Percentiles rank a stretch among this genome's conserved stretches.
Evolutionary conservation across 306 rosid species (phyloP).

Genomic region (Sindora glabra): DNA sequence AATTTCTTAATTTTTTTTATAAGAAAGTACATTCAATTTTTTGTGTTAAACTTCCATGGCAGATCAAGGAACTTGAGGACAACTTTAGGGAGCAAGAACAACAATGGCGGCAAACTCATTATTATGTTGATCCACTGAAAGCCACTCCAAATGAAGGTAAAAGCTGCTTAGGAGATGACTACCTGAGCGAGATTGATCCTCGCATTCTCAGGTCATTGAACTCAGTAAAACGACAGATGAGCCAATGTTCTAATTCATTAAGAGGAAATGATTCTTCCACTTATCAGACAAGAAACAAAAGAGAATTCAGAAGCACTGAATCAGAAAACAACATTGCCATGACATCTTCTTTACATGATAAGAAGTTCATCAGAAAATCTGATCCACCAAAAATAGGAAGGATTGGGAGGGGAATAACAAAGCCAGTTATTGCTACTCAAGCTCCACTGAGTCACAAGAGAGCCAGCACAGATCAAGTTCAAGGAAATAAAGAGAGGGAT

Average conservation of each 20-base stretch:
- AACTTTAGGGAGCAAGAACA: slow-evolving; percentile 49
- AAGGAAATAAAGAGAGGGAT: slow-evolving; percentile 60
- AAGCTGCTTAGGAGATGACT: slow-evolving; percentile 29
- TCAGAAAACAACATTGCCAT: slow-evolving; percentile 40
- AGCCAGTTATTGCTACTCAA: slow-evolving; percentile 40
- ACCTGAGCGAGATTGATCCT: slow-evolving; percentile 41
- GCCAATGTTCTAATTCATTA: slow-evolving; percentile 37
- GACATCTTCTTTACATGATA: slow-evolving; percentile 27
- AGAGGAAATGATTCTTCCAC: slow-evolving; percentile 47
- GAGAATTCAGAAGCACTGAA: slow-evolving; percentile 58
- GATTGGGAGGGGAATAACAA: slow-evolving; percentile 41
- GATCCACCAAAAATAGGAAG: slow-evolving; percentile 65
- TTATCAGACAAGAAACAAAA: slow-evolving; percentile 47
- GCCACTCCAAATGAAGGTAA: slow-evolving; percentile 45
- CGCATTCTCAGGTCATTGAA: slow-evolving; percentile 46
- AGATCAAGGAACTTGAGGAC: slow-evolving; percentile 71
- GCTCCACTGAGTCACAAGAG: slow-evolving; percentile 54
- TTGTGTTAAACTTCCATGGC: slow-evolving; percentile 17
- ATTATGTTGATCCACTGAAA: slow-evolving; percentile 32
- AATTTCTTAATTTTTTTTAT: too few relatives aligned
- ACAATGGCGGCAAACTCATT: slow-evolving; percentile 31
- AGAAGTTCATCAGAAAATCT: slow-evolving; percentile 56
- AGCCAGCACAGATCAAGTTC: slow-evolving; percentile 59
- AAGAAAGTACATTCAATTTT: too few relatives aligned
- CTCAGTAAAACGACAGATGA: slow-evolving; percentile 36